phyloP scores from a whole-genome alignment of 768 basidiomycete genomes.

The Trametes sanguinea region DNA sequence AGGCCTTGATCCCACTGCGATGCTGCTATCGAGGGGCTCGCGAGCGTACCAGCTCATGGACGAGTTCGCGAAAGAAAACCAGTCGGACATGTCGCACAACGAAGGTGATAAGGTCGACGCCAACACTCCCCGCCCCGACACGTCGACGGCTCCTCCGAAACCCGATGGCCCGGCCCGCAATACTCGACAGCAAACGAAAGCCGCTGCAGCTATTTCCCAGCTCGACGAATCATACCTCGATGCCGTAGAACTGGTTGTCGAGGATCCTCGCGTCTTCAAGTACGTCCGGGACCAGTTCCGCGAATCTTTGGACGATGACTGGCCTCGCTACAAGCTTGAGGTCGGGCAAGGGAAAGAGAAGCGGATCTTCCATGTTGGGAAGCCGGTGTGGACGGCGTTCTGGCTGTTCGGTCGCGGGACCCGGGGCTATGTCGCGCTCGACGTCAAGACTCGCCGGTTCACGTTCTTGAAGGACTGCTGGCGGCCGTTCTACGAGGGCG shows the following conservation, averaged over 20 bases:
- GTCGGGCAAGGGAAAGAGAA: neutral
- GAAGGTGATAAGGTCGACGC: no score
- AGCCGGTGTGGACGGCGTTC: no score
- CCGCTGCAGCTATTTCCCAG: neutral
- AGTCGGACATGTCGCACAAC: neutral
- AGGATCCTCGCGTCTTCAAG: neutral
- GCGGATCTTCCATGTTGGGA: no score
- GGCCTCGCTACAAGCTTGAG: neutral
- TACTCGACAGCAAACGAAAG: neutral
- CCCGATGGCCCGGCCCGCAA: neutral
- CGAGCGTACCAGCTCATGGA: neutral
- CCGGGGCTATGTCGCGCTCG: no score
- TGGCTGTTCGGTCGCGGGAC: no score
- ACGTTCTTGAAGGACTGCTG: constrained; percentile 12
- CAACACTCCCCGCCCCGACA: neutral
- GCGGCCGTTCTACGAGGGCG: neutral
- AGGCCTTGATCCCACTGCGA: neutral
- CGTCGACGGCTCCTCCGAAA: neutral
- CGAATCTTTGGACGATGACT: neutral
- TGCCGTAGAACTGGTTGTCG: no score
- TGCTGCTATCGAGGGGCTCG: neutral
- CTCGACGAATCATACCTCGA: no score
- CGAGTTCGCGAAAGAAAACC: neutral
- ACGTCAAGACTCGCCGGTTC: neutral
- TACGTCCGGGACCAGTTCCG: neutral